Evolutionary conservation across 805 yeast species (phyloP).

Genomic region (Dipodascopsis tothii): DNA sequence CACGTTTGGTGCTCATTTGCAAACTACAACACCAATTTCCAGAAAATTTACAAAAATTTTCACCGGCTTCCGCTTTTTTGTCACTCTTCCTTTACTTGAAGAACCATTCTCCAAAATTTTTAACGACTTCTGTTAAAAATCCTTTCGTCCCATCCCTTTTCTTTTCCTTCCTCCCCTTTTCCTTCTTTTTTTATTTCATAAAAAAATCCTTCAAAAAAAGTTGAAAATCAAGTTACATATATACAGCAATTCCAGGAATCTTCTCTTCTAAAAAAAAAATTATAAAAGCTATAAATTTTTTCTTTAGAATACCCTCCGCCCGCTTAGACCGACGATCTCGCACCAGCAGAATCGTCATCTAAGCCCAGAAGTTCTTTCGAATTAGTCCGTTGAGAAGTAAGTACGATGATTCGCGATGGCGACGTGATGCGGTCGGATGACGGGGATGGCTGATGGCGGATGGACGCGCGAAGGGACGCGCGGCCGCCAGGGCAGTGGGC

Average conservation of each 20-base stretch:
- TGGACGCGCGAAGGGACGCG: too few relatives aligned
- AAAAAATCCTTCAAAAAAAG: background rate
- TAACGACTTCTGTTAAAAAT: background rate
- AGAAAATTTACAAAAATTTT: background rate
- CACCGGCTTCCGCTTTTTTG: background rate
- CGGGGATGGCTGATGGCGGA: too few relatives aligned
- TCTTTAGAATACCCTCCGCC: background rate
- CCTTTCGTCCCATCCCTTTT: background rate
- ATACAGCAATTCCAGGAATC: background rate
- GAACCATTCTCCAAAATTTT: background rate
- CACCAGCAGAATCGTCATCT: too few relatives aligned
- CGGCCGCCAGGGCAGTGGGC: too few relatives aligned
- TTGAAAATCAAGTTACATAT: background rate
- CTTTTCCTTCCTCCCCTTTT: background rate
- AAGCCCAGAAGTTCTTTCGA: too few relatives aligned
- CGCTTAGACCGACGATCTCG: too few relatives aligned
- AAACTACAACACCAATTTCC: background rate
- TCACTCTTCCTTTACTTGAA: background rate
- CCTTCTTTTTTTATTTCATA: background rate
- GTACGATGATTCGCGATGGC: too few relatives aligned
- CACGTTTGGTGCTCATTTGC: too few relatives aligned
- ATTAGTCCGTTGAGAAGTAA: too few relatives aligned
- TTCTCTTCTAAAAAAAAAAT: background rate
- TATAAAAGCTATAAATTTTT: background rate
- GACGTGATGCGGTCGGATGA: too few relatives aligned